Evolutionary conservation across 2,329 filamentous ascomycete genomes (phyloP), one percentile per base, ranked within the genome.

Genomic region (Monosporascus sp.): DNA sequence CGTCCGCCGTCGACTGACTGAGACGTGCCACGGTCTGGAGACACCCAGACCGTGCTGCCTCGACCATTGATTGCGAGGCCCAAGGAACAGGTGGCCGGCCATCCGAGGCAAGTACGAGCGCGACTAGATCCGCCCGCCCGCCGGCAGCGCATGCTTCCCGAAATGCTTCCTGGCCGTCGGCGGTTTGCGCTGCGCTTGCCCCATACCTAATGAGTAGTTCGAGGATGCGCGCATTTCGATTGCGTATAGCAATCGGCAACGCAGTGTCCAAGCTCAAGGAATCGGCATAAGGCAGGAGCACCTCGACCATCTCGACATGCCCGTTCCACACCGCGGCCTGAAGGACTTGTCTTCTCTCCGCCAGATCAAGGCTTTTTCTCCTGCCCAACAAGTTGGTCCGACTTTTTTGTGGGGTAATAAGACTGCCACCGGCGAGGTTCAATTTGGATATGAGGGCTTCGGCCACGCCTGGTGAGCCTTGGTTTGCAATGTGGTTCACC

Each of bases 281-380:
- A 56, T 83, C 80, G 19, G 79, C 79, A 54, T 81, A 75, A 0
- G 78, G 78, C 2, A 80, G 65, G 31, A 84, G 64, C 5, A 84
- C 74, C 49, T 78, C 72, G 2, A 82, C 72, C 73, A 81, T 79
- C 49, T 82, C 77, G 22, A 72, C 54, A 19, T 81, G 77, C 17
- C 72, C 71, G 56, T 74, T 75, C 57, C 77, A 70, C 9, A 81
- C 76, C 1, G 80, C 80, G 19, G 75, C 72, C 50, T 76, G 76
- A 5, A 83, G 65, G 3, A 84, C 67, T 16, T 76, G 73, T 48
- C 78, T 76, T 27, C 78, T 74, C 58, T 81, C 77, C 17, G 76
- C 70, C 11, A 74, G 67, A 19, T 81, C 79, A 20, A 79, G 58
- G 52, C 78, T 82, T 57, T 71, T 76, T 49, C 78, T 72, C 41